Percentiles rank a stretch among this genome's conserved stretches.
These are phyloP conservation scores for Claviceps sp. DNA, from an alignment of 2,329 filamentous ascomycete genomes.

Conservation along the genomic window DNA sequence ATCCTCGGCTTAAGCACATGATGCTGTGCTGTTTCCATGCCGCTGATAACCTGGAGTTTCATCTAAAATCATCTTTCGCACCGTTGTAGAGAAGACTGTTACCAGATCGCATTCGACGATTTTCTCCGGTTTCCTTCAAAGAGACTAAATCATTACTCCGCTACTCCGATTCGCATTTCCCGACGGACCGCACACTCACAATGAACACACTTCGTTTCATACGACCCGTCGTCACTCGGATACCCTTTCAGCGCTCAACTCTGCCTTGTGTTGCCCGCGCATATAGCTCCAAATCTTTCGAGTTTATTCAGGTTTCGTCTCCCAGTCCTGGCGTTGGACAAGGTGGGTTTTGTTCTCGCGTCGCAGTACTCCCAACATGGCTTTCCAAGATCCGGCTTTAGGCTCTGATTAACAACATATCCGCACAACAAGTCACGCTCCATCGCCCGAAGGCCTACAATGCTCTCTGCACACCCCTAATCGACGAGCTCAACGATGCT, in stretches of 20 bases:
- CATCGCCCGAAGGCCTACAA: conserved; percentile 94
- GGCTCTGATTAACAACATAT: not conserved
- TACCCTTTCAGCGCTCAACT: conserved; percentile 38
- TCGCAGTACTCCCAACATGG: not conserved
- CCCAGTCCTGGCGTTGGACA: conserved; percentile 84
- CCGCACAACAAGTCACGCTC: conserved; percentile 55
- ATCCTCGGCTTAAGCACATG: conserved; percentile 17
- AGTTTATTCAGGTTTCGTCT: conserved; percentile 68
- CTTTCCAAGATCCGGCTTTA: no score
- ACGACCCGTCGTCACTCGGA: conserved; percentile 38
- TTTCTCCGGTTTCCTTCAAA: not conserved
- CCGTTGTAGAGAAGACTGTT: not conserved
- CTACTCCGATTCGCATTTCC: not conserved
- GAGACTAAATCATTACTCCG: not conserved
- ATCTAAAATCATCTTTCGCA: not conserved
- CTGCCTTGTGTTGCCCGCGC: conserved; percentile 41
- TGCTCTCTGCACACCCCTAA: conserved; percentile 81
- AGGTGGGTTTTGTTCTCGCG: conserved; percentile 39
- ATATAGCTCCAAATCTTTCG: conserved; percentile 49
- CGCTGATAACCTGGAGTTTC: not conserved
- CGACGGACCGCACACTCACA: conserved; percentile 5
- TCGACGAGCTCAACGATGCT: conserved; percentile 75
- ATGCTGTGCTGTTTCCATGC: conserved; percentile 16
- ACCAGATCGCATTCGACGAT: not conserved
- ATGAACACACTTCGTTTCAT: conserved; percentile 45